phyloP scores from a whole-genome alignment of 768 basidiomycete species.

The Pleurotus salmoneostramineus region DNA sequence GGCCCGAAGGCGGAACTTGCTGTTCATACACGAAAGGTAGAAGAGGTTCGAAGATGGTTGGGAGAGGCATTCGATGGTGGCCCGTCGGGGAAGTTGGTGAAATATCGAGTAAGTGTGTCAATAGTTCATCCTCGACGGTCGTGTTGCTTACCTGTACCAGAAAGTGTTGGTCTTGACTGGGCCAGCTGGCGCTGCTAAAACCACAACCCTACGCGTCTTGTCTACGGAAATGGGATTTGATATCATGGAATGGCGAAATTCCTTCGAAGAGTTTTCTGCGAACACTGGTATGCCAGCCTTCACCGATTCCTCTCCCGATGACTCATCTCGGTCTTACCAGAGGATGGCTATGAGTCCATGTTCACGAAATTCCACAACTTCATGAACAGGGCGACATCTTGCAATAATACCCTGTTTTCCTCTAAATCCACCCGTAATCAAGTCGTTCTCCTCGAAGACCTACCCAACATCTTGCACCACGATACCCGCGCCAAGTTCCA shows the following conservation, averaged over 20 bases:
- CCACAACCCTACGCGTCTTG: conserved; percentile 75
- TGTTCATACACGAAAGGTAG: conserved; percentile 76
- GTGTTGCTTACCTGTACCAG: conserved; percentile 31
- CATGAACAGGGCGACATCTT: conserved; percentile 63
- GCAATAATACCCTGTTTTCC: conserved; percentile 46
- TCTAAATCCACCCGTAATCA: conserved; percentile 31
- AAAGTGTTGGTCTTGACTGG: conserved; percentile 84
- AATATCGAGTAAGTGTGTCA: conserved; percentile 61
- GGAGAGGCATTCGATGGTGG: conserved; percentile 68
- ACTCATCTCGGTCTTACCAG: neutral
- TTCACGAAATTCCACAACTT: conserved; percentile 76
- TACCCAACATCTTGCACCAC: conserved; percentile 85
- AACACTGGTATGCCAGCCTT: neutral
- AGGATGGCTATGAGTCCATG: conserved; percentile 32
- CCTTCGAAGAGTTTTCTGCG: conserved; percentile 43
- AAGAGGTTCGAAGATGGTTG: conserved; percentile 75
- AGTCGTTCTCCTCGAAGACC: conserved; percentile 80
- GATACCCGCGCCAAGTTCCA: conserved; percentile 73
- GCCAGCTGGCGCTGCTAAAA: conserved; percentile 89
- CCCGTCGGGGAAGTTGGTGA: conserved; percentile 56
- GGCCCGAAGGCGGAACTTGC: conserved; percentile 60
- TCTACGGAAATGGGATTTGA: conserved; percentile 73
- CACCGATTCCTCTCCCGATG: neutral
- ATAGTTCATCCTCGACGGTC: too few species aligned
- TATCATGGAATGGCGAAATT: conserved; percentile 82